phyloP scores from a whole-genome alignment of 192 early-diverging fungal species.

The Backusella tuberculispora region DNA sequence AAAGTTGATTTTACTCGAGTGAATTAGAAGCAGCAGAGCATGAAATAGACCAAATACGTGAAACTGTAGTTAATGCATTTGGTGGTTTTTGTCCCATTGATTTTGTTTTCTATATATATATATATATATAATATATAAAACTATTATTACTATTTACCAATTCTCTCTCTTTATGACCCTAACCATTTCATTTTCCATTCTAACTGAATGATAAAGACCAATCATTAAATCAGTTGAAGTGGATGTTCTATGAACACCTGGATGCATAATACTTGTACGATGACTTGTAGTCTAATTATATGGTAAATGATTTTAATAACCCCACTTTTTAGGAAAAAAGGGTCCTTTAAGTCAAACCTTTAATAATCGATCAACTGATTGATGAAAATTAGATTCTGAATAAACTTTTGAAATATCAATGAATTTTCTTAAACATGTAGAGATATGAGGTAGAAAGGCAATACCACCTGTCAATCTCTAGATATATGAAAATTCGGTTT shows the following conservation, averaged over 20 bases:
- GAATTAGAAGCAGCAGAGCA: neutral
- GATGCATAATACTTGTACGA: neutral
- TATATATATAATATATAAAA: too few species aligned
- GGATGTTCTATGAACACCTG: neutral
- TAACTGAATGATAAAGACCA: constrained; percentile 10
- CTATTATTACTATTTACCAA: neutral
- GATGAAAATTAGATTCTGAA: neutral
- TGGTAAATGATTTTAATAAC: neutral
- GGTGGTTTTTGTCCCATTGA: neutral
- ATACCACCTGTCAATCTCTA: neutral
- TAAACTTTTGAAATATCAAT: constrained; percentile 1
- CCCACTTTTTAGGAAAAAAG: too few species aligned
- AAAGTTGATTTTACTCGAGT: neutral
- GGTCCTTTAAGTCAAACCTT: neutral
- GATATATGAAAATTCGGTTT: too few species aligned
- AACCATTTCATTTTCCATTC: neutral
- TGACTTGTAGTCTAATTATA: neutral
- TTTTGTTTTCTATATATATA: neutral
- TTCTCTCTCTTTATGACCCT: neutral
- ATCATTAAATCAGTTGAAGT: neutral
- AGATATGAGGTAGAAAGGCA: neutral
- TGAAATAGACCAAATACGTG: neutral
- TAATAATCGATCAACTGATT: neutral
- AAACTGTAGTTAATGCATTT: neutral
- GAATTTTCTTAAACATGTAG: neutral